Percentiles rank a stretch among this genome's conserved stretches.
phyloP scores from a whole-genome alignment of 75 land plant species.

The Adiantum capillusveneris region DNA sequence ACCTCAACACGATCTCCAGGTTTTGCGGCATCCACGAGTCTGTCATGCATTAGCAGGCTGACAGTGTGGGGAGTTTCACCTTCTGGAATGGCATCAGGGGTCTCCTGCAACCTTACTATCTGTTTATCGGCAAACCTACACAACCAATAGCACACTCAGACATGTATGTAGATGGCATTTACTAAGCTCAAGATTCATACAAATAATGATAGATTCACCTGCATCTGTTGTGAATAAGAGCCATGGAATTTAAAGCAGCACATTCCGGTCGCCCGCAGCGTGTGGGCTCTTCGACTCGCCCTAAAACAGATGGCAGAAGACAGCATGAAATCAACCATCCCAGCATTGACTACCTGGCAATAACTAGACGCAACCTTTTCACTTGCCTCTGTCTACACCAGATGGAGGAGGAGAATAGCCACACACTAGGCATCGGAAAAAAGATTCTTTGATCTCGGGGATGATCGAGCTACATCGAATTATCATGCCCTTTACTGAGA shows the following conservation, averaged over 20 bases:
- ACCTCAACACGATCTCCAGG: constrained; percentile 99
- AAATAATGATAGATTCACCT: too few relatives aligned
- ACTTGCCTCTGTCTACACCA: constrained; percentile 71
- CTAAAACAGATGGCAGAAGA: too few relatives aligned
- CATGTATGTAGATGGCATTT: too few relatives aligned
- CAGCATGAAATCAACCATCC: too few relatives aligned
- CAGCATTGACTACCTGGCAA: too few relatives aligned
- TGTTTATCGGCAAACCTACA: constrained; percentile 92
- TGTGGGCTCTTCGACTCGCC: constrained; percentile 75
- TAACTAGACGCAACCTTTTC: not conserved
- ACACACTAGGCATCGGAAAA: constrained; percentile 78
- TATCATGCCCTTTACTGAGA: constrained; percentile 91
- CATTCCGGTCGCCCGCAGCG: constrained; percentile 67
- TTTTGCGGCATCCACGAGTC: constrained; percentile 84
- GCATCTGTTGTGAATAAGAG: constrained; percentile 86
- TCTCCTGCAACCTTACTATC: constrained; percentile 92
- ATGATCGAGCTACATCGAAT: constrained; percentile 93
- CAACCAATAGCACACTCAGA: too few relatives aligned
- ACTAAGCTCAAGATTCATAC: too few relatives aligned
- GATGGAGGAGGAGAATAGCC: constrained; percentile 61
- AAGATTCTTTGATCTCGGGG: constrained; percentile 93
- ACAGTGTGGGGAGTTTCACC: constrained; percentile 98
- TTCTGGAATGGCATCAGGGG: constrained; percentile 98
- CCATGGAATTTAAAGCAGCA: constrained; percentile 66
- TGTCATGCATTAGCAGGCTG: constrained; percentile 93